Base-by-base conservation (phyloP, 768 basidiomycete species). In the Panellus pusillus region DNA sequence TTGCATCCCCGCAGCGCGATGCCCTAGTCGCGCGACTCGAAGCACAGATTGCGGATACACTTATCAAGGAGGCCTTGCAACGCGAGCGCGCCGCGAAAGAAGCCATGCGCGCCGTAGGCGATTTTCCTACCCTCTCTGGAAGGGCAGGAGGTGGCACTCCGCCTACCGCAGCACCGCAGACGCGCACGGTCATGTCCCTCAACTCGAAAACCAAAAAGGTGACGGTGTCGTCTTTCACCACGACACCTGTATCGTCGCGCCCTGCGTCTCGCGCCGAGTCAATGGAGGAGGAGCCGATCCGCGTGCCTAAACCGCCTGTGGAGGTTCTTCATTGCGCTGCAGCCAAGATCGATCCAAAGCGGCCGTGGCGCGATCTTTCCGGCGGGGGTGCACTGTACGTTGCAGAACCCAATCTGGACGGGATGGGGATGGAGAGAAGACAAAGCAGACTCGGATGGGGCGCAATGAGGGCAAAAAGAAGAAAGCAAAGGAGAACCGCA, bases 111-210 rank as follows among this genome's bases (percentile, higher is more conserved):
- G 79, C 79, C 0, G 79, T 71, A 20, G 86, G 86, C 3, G 83
- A 81, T 0, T 89, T 89, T 63, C 87, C 87, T 17, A 70, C 74
- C 13, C 76, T 89, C 24, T 35, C 32, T 7, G 32, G 32, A 11
- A 3, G 32, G 3, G 11, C 32, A 35, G 32, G 32, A n/a, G 35
- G 41, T 12, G 37, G 9, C 17, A 18, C 44, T 38, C 32, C 32
- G n/a, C 55, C 8, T 24, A 6, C 66, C 74, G 1, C 61, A 61
- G 11, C 65, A 1, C 57, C 61, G 18, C 70, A 77, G 44, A 74
- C 78, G 1, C 82, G 81, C 55, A 84, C 80, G 63, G 81, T 87
- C 9, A 59, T 88, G 19, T 86, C 87, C 9, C 61, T 89, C 32
- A 78, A 79, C 50, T 69, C 74, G 9, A 76, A 76, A 52, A 79